Base-by-base conservation (phyloP, 371 early-diverging fungal genomes). In the Saksenaea vasiformis region DNA sequence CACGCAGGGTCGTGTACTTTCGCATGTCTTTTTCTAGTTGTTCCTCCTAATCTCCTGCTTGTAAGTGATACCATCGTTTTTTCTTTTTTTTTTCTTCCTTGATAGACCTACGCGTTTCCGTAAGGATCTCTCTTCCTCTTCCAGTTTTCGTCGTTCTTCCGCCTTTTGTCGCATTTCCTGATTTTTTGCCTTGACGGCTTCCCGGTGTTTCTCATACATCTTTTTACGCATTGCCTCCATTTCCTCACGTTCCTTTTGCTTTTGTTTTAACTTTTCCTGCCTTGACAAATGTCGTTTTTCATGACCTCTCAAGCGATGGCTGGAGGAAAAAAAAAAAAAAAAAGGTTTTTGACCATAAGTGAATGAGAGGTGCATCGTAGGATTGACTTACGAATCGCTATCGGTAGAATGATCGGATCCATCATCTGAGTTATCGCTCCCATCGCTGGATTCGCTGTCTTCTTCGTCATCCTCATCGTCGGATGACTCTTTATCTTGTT, bases 1-100 rank as follows among this genome's bases (percentile, higher is more conserved):
- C 72, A 0, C 95, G 84, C 3, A 87, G 79, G 0, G 88, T 86
- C 58, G 75, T 81, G 51, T 77, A 86, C 37, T 87, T 78, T 54
- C 84, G 80, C 67, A 87, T 74, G 38, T 87, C 86, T 43, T 83
- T 84, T 59, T 91, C 90, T 7, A 91, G 62, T 54, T 84, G 80
- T 19, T 88, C 89, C 56, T 85, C 87, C 73, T 81, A 58, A 58
- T 0, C 5, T 9, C 24, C 3, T 54, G 11, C 28, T 17, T 31
- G 11, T 62, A 53, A 14, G 31, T 1, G 54, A 55, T 13, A 10
- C 11, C 5, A 34, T 3, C n/a, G 24, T 44, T 53, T 55, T 22
- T 55, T 47, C 39, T 58, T 35, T 35, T 17, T 58, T 43, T 22
- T 36, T 26, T 14, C 14, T n/a, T n/a, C 28, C 35, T 9, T 31